phyloP scores from a whole-genome alignment of 1,284 basidiomycete genomes.

The Malassezia sympodialis region DNA sequence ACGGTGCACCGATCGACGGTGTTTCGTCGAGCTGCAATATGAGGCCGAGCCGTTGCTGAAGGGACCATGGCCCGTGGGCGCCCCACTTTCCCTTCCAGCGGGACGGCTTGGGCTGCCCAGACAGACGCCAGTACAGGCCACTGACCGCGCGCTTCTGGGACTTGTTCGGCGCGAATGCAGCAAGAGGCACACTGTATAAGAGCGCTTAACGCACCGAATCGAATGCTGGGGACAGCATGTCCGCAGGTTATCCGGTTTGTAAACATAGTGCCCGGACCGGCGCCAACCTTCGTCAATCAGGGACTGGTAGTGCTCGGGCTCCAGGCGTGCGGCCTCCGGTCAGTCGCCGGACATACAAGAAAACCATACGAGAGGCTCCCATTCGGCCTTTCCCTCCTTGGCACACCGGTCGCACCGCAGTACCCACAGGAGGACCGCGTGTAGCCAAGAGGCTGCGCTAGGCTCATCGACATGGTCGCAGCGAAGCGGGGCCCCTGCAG shows the following conservation, averaged over 20 bases:
- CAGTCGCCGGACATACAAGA: slow-evolving; percentile 16
- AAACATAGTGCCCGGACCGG: slow-evolving; percentile 35
- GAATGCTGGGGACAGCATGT: slow-evolving; percentile 41
- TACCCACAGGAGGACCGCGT: slow-evolving; percentile 51
- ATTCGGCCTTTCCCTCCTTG: slow-evolving; percentile 33
- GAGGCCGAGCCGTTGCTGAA: slow-evolving; percentile 14
- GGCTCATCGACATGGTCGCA: slow-evolving; percentile 2
- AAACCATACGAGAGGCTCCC: slow-evolving; percentile 49
- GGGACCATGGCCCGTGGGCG: slow-evolving; percentile 16
- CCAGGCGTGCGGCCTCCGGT: slow-evolving; percentile 22
- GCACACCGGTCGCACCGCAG: slow-evolving; percentile 46
- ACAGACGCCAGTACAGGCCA: slow-evolving; percentile 25
- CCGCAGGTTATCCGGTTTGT: slow-evolving; percentile 36
- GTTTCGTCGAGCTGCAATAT: not conserved
- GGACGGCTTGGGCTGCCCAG: slow-evolving; percentile 20
- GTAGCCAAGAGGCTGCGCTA: slow-evolving; percentile 50
- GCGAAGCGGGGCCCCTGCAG: not conserved
- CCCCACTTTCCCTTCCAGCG: slow-evolving; percentile 35
- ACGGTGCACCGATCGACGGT: not conserved
- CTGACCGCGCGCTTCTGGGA: slow-evolving; percentile 25
- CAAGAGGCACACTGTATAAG: not conserved
- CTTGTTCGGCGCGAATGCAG: slow-evolving; percentile 13
- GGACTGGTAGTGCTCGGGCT: slow-evolving; percentile 30
- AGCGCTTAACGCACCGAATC: slow-evolving; percentile 27
- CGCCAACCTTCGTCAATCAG: slow-evolving; percentile 42